Conservation (phyloP, 2,329 filamentous ascomycete genomes). For the Neopestalotiopsis rosae region DNA sequence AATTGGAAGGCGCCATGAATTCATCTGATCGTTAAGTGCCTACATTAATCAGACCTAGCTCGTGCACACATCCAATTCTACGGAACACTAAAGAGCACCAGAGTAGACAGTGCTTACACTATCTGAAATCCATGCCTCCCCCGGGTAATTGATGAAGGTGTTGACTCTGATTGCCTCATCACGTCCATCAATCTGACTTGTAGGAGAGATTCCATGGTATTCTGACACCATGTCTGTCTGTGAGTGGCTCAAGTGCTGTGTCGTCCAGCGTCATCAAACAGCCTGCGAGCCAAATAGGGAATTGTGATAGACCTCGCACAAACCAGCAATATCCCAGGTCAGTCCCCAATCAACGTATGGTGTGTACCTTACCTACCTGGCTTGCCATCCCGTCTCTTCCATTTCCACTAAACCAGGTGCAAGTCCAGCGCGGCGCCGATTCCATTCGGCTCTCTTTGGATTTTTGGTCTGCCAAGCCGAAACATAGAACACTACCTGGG, state of each 20-base stretch:
- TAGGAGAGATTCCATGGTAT: background rate
- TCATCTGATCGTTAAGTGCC: too few relatives aligned
- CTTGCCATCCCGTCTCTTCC: too few relatives aligned
- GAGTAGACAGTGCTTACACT: background rate
- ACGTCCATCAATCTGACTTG: background rate
- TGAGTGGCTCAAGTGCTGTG: too few relatives aligned
- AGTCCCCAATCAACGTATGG: background rate
- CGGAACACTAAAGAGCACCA: background rate
- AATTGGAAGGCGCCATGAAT: too few relatives aligned
- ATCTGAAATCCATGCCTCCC: background rate
- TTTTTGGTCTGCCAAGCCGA: background rate
- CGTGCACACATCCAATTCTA: too few relatives aligned
- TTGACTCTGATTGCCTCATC: background rate
- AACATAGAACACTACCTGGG: background rate
- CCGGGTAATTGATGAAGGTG: background rate
- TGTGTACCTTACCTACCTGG: too few relatives aligned
- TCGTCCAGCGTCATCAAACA: background rate
- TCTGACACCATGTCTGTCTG: background rate
- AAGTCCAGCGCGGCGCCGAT: background rate
- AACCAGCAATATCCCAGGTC: background rate
- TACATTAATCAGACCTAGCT: too few relatives aligned
- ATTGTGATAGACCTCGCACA: background rate
- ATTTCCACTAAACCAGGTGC: too few relatives aligned
- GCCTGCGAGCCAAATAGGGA: background rate
- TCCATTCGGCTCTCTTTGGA: background rate